phyloP scores from a whole-genome alignment of 441 rosid species.

The California macrophylla region DNA sequence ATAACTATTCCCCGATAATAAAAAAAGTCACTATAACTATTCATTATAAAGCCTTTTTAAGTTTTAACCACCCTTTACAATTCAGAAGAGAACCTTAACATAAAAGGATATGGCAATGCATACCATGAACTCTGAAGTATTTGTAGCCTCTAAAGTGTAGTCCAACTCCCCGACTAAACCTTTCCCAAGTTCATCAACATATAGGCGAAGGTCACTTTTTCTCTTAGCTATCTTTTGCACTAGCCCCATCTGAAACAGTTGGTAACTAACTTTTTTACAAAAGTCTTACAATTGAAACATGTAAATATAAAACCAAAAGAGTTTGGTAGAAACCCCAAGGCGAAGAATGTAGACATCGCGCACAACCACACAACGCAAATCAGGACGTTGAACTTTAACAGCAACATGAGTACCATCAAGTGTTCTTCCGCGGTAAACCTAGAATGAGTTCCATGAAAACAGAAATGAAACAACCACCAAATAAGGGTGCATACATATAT shows the following conservation, averaged over 20 bases:
- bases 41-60: neutral
- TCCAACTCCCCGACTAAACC: slow-evolving; percentile 93
- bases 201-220: slow-evolving; percentile 75
- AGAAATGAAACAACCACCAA: neutral
- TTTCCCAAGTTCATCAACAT: slow-evolving; percentile 95
- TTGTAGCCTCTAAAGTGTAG: slow-evolving; percentile 75
- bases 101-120: slow-evolving; percentile 12
- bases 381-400: slow-evolving; percentile 94
- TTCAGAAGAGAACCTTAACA: neutral
- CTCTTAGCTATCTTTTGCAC: slow-evolving; percentile 83
- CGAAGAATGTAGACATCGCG: slow-evolving; percentile 85
- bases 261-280: slow-evolving; percentile 18
- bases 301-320: slow-evolving; percentile 5
- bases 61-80: neutral
- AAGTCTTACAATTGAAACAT: slow-evolving; percentile 14
- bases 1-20: too few relatives aligned
- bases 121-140: slow-evolving; percentile 81
- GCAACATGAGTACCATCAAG: slow-evolving; percentile 75
- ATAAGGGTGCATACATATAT: slow-evolving; percentile 1
- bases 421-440: slow-evolving; percentile 79
- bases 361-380: slow-evolving; percentile 69
- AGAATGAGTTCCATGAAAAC: slow-evolving; percentile 23
- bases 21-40: neutral
- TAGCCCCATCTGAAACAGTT: slow-evolving; percentile 56
- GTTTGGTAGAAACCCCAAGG: slow-evolving; percentile 60